These are phyloP conservation scores for Cercospora beticola DNA, from an alignment of 2,329 filamentous ascomycete species.

Conservation along the genomic window DNA sequence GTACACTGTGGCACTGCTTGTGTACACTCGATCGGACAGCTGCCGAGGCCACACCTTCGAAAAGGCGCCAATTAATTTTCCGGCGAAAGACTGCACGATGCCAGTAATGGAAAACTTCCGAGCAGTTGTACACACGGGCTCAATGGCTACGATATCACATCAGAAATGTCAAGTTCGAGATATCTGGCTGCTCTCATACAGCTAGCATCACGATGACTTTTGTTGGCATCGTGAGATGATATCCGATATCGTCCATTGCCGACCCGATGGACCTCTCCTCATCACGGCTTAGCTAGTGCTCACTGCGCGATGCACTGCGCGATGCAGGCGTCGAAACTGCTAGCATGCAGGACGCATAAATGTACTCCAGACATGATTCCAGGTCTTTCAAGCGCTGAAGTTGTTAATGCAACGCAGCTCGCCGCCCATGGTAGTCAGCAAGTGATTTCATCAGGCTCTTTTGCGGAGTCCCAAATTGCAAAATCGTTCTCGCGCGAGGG, in stretches of 20 bases:
- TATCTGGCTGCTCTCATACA: neutral
- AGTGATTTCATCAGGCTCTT: neutral
- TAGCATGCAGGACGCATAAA: neutral
- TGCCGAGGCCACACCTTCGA: neutral
- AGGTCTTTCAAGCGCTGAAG: neutral
- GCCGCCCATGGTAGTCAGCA: neutral
- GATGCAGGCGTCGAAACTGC: neutral
- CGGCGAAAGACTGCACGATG: neutral
- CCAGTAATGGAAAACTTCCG: neutral
- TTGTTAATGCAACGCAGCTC: neutral
- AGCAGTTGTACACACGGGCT: neutral
- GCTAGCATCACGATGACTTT: neutral
- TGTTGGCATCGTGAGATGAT: neutral
- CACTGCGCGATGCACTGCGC: neutral
- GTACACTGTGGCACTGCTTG: neutral
- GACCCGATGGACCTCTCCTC: neutral
- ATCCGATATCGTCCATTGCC: neutral
- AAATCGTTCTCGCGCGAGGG: neutral
- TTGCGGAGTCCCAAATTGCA: neutral
- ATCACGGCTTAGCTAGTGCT: neutral
- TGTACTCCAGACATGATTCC: neutral
- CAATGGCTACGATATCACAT: neutral
- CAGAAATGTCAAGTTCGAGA: neutral
- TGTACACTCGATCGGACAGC: neutral
- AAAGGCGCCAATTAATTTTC: neutral